Base-by-base conservation (phyloP, 179 eudicot species). In the Sideroxylon spinosum region DNA sequence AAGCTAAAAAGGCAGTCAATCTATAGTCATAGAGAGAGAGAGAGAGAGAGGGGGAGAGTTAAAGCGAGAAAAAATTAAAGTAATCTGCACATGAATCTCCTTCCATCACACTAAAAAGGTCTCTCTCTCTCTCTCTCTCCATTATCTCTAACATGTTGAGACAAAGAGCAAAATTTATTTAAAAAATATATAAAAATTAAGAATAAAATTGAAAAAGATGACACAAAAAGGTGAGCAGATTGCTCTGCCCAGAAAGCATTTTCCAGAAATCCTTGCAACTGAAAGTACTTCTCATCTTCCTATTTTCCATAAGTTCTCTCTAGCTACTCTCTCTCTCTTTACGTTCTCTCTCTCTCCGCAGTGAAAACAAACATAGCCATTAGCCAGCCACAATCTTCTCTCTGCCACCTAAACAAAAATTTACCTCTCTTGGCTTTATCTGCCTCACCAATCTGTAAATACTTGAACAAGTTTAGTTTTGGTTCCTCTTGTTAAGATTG, bases 221-320 rank as follows among this genome's bases (percentile, higher is more conserved):
- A 78, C 80, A 78, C 75, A 61, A 72, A 81, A 79, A 70, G 76
- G 65, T 63, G 80, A 78, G 82, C 70, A 79, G 81, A 73, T 78
- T 74, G 78, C 78, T 79, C 80, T 74, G 81, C 80, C 84, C 83
- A 63, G 32, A 80, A 84, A 82, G 81, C 80, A 81, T 74, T 86
- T 82, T 82, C 85, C 90, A 89, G 89, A 91, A 88, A 84, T 83
- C 79, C 86, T 87, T 83, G 88, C 88, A 81, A 71, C 85, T 85
- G 83, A 84, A 86, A 83, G 84, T 78, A 76, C 81, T 81, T 76
- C 29, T n/a, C 63, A 73, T 75, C 70, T 65, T 62, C 52, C 87
- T 64, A 63, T 28, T 80, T 80, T 82, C 82, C 83, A 78, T 80
- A 71, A 75, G 78, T 75, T 86, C 78, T 60, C 76, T 61, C 22